Evolutionary conservation across 805 yeast species (phyloP).

Genomic region (Yamadazyma scolyti): DNA sequence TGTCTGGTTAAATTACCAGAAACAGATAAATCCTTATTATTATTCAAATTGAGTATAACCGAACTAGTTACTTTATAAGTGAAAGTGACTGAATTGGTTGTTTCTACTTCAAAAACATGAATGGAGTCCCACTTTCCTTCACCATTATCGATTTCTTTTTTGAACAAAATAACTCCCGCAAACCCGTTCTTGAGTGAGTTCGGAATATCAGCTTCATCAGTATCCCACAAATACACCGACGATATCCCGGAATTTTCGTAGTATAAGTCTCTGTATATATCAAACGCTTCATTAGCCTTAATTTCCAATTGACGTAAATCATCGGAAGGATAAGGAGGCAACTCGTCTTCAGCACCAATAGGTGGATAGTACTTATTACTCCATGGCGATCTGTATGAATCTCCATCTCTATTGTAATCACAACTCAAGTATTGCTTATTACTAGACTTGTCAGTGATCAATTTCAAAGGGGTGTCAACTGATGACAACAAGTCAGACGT

Average conservation of each 20-base stretch:
- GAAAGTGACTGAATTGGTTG: conserved; percentile 34
- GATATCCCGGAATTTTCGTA: conserved; percentile 88
- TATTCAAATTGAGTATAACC: conserved; percentile 68
- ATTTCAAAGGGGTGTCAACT: conserved; percentile 78
- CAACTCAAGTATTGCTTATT: conserved; percentile 78
- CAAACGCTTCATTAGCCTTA: conserved; percentile 86
- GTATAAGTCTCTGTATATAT: conserved; percentile 86
- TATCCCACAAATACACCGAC: conserved; percentile 89
- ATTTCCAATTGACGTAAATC: conserved; percentile 70
- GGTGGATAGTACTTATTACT: conserved; percentile 65
- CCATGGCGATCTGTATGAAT: conserved; percentile 90
- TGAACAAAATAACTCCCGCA: conserved; percentile 88
- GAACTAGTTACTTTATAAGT: conserved; percentile 80
- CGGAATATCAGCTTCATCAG: conserved; percentile 44
- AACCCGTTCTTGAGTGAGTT: conserved; percentile 49
- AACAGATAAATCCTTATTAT: conserved; percentile 36
- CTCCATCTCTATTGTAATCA: conserved; percentile 95
- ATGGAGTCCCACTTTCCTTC: conserved; percentile 85
- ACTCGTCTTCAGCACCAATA: conserved; percentile 43
- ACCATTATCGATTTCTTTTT: conserved; percentile 55
- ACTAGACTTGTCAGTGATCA: conserved; percentile 45
- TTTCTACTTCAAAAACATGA: conserved; percentile 79
- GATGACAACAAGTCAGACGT: conserved; percentile 86
- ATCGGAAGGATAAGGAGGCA: conserved; percentile 72
- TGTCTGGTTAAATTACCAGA: conserved; percentile 89